Conservation (phyloP, 495 filamentous ascomycete genomes). For the Opeltia flavorubescens region DNA sequence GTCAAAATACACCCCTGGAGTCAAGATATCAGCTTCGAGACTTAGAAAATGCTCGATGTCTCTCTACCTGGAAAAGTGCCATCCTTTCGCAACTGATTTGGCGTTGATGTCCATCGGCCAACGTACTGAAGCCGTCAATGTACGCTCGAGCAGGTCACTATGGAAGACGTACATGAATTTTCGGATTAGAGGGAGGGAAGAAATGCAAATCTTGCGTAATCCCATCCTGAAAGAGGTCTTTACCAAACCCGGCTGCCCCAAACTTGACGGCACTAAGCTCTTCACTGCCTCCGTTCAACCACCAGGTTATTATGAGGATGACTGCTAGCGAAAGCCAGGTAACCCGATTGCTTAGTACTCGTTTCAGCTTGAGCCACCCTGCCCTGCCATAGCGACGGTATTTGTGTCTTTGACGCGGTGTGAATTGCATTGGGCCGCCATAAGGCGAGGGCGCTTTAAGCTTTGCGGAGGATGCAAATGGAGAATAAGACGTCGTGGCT, state of each 20-base stretch:
- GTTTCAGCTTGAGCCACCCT: constrained; percentile 6
- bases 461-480: constrained; percentile 15
- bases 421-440: constrained; percentile 6
- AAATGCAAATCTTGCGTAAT: constrained; percentile 18
- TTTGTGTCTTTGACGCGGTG: constrained; percentile 1
- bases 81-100: constrained; percentile 21
- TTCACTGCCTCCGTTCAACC: constrained; percentile 14
- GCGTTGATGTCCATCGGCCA: constrained; percentile 23
- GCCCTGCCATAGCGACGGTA: constrained; percentile 3
- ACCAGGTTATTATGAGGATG: constrained; percentile 13
- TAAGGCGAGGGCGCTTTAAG: constrained; percentile 12
- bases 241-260: constrained; percentile 12
- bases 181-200: constrained; percentile 19
- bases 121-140: constrained; percentile 16
- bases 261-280: constrained; percentile 12
- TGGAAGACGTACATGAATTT: constrained; percentile 17
- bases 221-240: constrained; percentile 13
- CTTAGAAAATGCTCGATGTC: neutral
- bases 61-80: constrained; percentile 22
- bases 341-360: constrained; percentile 8
- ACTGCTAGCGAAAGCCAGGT: constrained; percentile 13
- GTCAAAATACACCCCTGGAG: constrained; percentile 26
- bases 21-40: neutral
- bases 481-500: constrained; percentile 15
- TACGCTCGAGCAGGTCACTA: no score